Conservation (phyloP, 1,284 basidiomycete genomes). For the Amylostereum areolatum region DNA sequence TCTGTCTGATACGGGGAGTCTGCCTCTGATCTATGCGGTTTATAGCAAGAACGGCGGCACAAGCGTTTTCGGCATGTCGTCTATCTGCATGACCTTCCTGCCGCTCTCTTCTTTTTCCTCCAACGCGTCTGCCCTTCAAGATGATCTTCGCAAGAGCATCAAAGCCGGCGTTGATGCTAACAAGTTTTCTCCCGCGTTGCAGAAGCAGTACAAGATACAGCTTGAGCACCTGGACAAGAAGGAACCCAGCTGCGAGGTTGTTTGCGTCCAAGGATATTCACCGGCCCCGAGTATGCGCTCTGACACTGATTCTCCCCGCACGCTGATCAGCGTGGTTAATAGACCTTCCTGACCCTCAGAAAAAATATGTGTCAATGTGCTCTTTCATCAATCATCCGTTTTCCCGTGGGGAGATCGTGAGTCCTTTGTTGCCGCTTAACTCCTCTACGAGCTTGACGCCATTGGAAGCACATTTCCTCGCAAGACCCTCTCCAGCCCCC, state of each 20-base stretch:
- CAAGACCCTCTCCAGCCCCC: constrained; percentile 7
- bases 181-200: constrained; percentile 9
- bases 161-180: constrained; percentile 6
- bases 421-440: background rate
- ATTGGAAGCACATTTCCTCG: constrained; percentile 9
- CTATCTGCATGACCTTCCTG: constrained; percentile 11
- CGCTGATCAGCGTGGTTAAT: background rate
- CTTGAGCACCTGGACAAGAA: constrained; percentile 15
- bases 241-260: constrained; percentile 14
- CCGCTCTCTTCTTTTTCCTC: constrained; percentile 12
- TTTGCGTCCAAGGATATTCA: constrained; percentile 6
- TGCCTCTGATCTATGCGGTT: background rate
- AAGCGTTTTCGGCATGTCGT: constrained; percentile 5
- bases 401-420: constrained; percentile 12
- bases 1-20: background rate
- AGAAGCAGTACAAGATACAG: constrained; percentile 21
- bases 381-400: constrained; percentile 6
- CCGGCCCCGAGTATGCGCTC: constrained; percentile 6
- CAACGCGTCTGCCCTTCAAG: constrained; percentile 9
- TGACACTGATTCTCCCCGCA: background rate
- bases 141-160: constrained; percentile 10
- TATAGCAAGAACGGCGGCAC: constrained; percentile 6
- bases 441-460: background rate
- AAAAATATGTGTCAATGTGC: constrained; percentile 6
- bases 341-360: constrained; percentile 4